Conservation (phyloP, 305 asterid species). For the Rubia occidens region DNA sequence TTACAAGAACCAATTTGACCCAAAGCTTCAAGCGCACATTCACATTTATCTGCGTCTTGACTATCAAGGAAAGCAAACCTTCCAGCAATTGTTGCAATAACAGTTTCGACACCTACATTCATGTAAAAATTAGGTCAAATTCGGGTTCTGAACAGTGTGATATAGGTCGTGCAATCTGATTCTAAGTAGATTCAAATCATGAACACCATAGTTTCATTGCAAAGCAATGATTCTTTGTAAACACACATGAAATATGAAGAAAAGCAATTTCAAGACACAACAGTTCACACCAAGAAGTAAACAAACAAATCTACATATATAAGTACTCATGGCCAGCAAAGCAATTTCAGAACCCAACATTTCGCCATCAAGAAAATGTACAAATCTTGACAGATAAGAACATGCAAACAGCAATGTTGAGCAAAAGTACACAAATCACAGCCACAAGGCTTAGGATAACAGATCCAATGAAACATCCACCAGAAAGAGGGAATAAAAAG, state of each 20-base stretch:
- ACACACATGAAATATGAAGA: neutral
- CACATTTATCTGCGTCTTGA: slow-evolving; percentile 70
- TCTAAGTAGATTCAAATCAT: neutral
- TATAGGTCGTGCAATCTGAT: neutral
- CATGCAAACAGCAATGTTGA: neutral
- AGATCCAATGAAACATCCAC: neutral
- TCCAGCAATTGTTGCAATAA: slow-evolving; percentile 58
- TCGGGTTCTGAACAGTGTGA: neutral
- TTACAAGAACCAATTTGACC: slow-evolving; percentile 89
- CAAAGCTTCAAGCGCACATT: slow-evolving; percentile 85
- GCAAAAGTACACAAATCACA: neutral
- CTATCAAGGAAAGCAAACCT: slow-evolving; percentile 52
- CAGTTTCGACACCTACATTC: slow-evolving; percentile 43
- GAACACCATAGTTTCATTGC: neutral
- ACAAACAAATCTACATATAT: neutral
- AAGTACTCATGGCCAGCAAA: neutral
- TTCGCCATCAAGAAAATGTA: neutral
- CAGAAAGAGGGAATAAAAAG: neutral
- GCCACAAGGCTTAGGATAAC: neutral
- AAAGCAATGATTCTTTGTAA: neutral
- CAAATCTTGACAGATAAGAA: neutral
- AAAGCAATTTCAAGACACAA: neutral
- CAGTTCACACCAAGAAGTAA: too few species aligned
- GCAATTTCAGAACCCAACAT: neutral
- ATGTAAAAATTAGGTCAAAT: slow-evolving; percentile 8